Evolutionary conservation across 495 filamentous ascomycete genomes (phyloP).

Genomic region (Sordaria brevicollis): DNA sequence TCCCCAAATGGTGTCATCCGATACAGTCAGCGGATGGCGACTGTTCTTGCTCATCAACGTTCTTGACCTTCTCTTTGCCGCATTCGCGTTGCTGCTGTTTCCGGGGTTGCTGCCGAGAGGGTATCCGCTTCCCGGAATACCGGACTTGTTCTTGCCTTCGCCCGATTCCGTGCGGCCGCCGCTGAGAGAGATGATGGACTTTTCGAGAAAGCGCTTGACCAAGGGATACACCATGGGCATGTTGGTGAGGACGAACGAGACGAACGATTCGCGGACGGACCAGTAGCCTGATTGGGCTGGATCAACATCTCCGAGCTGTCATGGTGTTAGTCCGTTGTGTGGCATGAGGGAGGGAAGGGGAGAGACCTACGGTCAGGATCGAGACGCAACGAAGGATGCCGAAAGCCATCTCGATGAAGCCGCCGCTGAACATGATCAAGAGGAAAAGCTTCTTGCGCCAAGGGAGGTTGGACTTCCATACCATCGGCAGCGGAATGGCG

Average conservation of each 20-base stretch:
- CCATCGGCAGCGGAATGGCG: conserved; percentile 45
- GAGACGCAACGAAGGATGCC: conserved; percentile 50
- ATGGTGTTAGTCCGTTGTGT: not conserved
- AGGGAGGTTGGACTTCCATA: conserved; percentile 43
- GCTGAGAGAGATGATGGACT: conserved; percentile 11
- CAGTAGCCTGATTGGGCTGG: conserved; percentile 46
- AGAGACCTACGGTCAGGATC: conserved; percentile 39
- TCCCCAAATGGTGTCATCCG: conserved; percentile 26
- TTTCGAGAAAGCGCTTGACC: conserved; percentile 19
- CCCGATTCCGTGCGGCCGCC: too few relatives aligned
- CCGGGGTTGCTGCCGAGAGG: conserved; percentile 10
- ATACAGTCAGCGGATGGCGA: conserved; percentile 30
- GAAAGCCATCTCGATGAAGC: conserved; percentile 47
- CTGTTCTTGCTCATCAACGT: conserved; percentile 9
- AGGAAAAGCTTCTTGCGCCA: conserved; percentile 43
- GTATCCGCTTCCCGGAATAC: conserved; percentile 11
- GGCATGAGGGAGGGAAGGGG: conserved; percentile 5
- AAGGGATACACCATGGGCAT: conserved; percentile 51
- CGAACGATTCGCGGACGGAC: conserved; percentile 55
- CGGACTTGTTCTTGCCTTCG: not conserved
- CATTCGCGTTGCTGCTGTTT: conserved; percentile 17
- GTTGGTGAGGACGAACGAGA: conserved; percentile 50
- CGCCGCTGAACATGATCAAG: conserved; percentile 48
- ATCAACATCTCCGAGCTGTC: conserved; percentile 32
- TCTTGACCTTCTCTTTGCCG: too few relatives aligned